These are phyloP conservation scores for Trichosporon coremiiforme DNA, from an alignment of 1,284 basidiomycete species.

Conservation along the genomic window DNA sequence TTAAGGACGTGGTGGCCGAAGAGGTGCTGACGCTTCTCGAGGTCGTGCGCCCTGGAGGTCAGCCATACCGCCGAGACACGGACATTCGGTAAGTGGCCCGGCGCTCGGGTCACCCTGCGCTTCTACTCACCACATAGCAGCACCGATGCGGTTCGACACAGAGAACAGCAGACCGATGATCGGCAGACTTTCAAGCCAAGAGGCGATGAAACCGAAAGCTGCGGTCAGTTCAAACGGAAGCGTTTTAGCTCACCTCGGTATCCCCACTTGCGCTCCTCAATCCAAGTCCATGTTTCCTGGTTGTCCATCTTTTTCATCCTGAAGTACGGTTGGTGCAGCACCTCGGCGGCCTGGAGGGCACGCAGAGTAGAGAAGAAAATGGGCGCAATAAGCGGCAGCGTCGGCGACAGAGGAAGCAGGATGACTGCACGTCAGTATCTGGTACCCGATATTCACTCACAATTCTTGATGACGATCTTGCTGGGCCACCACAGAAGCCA, in stretches of 20 bases:
- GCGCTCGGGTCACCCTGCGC: neutral
- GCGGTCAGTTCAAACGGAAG: neutral
- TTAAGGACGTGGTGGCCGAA: slow-evolving; percentile 56
- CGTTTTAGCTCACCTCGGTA: slow-evolving; percentile 64
- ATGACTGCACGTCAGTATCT: slow-evolving; percentile 61
- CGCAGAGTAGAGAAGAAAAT: slow-evolving; percentile 68
- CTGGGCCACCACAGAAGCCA: slow-evolving; percentile 62
- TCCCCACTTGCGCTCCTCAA: slow-evolving; percentile 84
- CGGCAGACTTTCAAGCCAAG: slow-evolving; percentile 74
- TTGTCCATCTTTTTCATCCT: slow-evolving; percentile 74
- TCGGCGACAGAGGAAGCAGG: slow-evolving; percentile 67
- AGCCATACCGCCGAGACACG: slow-evolving; percentile 3
- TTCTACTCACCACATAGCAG: slow-evolving; percentile 73
- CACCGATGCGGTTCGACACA: slow-evolving; percentile 80
- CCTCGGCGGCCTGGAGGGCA: slow-evolving; percentile 67
- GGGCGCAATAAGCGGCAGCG: slow-evolving; percentile 69
- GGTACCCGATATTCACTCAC: slow-evolving; percentile 50
- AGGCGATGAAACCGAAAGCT: slow-evolving; percentile 80
- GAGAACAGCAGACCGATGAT: slow-evolving; percentile 76
- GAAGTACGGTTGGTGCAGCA: slow-evolving; percentile 77
- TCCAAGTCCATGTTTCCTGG: slow-evolving; percentile 68
- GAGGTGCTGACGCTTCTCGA: slow-evolving; percentile 77
- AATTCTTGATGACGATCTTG: slow-evolving; percentile 61
- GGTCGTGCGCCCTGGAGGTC: slow-evolving; percentile 57
- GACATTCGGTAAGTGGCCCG: too few species aligned